phyloP scores from a whole-genome alignment of 495 filamentous ascomycete genomes.

The Neurospora sp. region DNA sequence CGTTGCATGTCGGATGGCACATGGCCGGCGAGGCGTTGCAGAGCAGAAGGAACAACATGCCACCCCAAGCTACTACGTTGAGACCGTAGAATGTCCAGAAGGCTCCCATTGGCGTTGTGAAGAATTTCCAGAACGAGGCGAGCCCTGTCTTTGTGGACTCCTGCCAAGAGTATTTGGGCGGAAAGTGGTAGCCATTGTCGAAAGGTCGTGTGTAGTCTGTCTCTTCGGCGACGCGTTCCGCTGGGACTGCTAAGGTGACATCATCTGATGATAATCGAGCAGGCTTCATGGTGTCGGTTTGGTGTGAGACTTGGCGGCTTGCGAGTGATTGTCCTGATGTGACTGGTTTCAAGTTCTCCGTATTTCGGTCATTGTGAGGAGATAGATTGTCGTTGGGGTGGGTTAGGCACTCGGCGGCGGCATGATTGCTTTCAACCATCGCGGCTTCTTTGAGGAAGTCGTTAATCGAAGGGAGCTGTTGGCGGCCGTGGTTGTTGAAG shows the following conservation, averaged over 20 bases:
- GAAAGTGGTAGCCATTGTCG: slow-evolving; percentile 59
- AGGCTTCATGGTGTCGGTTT: neutral
- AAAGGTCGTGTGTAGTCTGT: slow-evolving; percentile 14
- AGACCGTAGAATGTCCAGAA: slow-evolving; percentile 68
- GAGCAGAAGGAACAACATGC: slow-evolving; percentile 79
- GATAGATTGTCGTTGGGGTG: neutral
- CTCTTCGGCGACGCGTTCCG: neutral
- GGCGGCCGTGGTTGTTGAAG: neutral
- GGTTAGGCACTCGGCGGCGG: neutral
- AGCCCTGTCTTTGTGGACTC: slow-evolving; percentile 46
- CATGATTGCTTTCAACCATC: neutral
- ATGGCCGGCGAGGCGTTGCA: slow-evolving; percentile 67
- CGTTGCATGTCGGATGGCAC: slow-evolving; percentile 64
- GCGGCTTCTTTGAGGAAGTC: neutral
- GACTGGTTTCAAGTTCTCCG: neutral
- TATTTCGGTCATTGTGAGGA: neutral
- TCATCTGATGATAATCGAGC: slow-evolving; percentile 7
- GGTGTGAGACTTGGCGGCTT: neutral
- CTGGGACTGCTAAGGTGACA: slow-evolving; percentile 1
- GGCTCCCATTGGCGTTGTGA: slow-evolving; percentile 58
- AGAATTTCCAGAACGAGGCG: slow-evolving; percentile 45
- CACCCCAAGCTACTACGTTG: slow-evolving; percentile 78
- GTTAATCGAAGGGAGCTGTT: neutral
- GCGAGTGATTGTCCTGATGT: neutral
- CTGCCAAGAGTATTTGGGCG: slow-evolving; percentile 53